Evolutionary conservation across 495 filamentous ascomycete species (phyloP).

Genomic region (Neurospora sublineolata): DNA sequence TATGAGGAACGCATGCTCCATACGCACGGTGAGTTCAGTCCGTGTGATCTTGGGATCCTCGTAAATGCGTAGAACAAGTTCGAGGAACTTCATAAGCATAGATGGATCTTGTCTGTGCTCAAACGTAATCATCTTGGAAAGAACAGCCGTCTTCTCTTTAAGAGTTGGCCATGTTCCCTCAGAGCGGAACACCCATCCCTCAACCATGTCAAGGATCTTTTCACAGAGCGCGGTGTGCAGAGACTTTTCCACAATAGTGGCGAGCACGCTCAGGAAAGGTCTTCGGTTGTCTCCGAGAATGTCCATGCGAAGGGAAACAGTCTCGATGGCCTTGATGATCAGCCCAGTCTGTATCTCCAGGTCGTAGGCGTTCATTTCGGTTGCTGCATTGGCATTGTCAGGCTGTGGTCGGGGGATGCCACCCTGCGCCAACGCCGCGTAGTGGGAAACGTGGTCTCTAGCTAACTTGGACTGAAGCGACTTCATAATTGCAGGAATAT

Average conservation of each 20-base stretch:
- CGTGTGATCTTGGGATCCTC: conserved; percentile 90
- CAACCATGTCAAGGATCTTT: conserved; percentile 90
- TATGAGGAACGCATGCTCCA: conserved; percentile 96
- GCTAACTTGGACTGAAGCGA: conserved; percentile 85
- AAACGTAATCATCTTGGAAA: conserved; percentile 95
- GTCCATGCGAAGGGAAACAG: conserved; percentile 84
- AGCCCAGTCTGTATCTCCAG: conserved; percentile 74
- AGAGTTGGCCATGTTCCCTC: conserved; percentile 88
- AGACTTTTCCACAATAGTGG: conserved; percentile 89
- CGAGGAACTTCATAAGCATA: conserved; percentile 81
- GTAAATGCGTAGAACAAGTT: conserved; percentile 93
- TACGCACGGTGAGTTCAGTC: conserved; percentile 86
- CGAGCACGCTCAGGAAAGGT: conserved; percentile 87
- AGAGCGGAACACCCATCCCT: conserved; percentile 87
- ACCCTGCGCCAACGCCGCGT: conserved; percentile 40
- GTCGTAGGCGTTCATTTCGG: conserved; percentile 60
- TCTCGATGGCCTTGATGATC: conserved; percentile 87
- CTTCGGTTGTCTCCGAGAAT: conserved; percentile 82
- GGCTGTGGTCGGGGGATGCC: conserved; percentile 24
- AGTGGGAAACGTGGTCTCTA: conserved; percentile 80
- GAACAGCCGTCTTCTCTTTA: conserved; percentile 94
- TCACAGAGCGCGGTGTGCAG: conserved; percentile 71
- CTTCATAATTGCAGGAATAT: conserved; percentile 83
- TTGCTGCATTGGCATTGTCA: conserved; percentile 36
- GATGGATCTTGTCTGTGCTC: conserved; percentile 71